Evolutionary conservation across 345 rosid genomes (phyloP), one percentile per base, ranked within the genome.

Genomic region (Nephelium lappaceum): DNA sequence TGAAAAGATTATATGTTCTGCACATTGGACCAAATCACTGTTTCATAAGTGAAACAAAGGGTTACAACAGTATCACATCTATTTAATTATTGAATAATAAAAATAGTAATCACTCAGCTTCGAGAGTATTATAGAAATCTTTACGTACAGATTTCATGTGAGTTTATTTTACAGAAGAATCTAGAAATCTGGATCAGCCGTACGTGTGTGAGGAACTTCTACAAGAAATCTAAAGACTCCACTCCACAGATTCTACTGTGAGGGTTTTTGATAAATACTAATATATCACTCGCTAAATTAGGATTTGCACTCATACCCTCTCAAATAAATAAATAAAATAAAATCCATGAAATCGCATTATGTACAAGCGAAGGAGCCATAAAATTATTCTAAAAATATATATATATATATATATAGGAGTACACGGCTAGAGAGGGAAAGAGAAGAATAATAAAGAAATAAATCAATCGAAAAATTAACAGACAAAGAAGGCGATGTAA

Each of bases 81-180:
- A 39, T 14, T 45, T 43, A 23, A 10, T 43, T 69, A 69, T 45
- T 69, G 36, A 21, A 12, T 69, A 55, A 45, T 5, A 45, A 42
- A 42, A 69, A 51, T 15, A 27, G 16, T 27, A 51, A 39, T 51
- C 4, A 27, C 36, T 12, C 7, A 0, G 31, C 16, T 8, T 31
- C 27, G 36, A 4, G 8, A 18, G 27, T 4, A 4, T 31, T 5
- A 38, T 10, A 42, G 19, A 71, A 51, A 53, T 27, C 39, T 71
- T 49, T 60, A 60, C 64, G 64, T 21, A 60, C 64, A 60, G 64
- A 60, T 60, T 60, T 60, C 64, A 53, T 53, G n/a, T 49, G 16
- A 31, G 3, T 14, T 49, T 11, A 11, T 49, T 49, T 49, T 49
- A 3, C 55, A 49, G 5, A 14, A 6, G 14, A 49, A 14, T 31